Evolutionary conservation across 2,329 filamentous ascomycete genomes (phyloP).

Genomic region (Sarocladium strictum): DNA sequence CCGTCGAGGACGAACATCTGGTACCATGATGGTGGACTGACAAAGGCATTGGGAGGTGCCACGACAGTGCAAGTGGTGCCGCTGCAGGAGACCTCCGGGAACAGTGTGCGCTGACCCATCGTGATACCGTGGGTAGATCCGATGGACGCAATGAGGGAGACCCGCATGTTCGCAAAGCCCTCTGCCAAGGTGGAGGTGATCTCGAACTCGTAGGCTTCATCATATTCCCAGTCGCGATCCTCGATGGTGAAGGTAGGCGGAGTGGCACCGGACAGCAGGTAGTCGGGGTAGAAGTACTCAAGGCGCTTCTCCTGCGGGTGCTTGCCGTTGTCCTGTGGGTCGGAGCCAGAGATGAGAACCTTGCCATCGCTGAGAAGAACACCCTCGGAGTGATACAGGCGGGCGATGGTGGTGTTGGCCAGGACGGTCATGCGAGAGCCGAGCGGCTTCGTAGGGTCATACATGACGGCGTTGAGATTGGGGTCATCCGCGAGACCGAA

Average conservation of each 20-base stretch:
- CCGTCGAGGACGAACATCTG: slow-evolving; percentile 2
- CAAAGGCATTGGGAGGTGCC: neutral
- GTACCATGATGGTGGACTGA: neutral
- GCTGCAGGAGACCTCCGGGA: neutral
- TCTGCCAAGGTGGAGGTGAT: neutral
- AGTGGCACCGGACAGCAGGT: neutral
- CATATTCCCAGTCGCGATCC: neutral
- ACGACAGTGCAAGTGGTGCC: neutral
- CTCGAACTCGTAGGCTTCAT: neutral
- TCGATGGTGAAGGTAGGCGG: neutral
- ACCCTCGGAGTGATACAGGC: neutral
- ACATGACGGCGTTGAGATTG: slow-evolving; percentile 2
- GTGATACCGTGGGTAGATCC: neutral
- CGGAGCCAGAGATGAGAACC: neutral
- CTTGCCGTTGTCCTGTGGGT: neutral
- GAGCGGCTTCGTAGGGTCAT: neutral
- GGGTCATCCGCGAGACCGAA: neutral
- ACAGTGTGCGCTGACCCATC: neutral
- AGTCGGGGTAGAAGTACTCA: slow-evolving; percentile 1
- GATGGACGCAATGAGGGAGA: neutral
- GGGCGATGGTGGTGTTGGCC: slow-evolving; percentile 1
- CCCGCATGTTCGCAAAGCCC: neutral
- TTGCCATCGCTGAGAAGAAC: neutral
- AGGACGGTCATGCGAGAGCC: slow-evolving; percentile 1
- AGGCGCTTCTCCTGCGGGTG: slow-evolving; percentile 1